Conservation (phyloP, 2,329 filamentous ascomycete genomes). For the Aspergillus felis region DNA sequence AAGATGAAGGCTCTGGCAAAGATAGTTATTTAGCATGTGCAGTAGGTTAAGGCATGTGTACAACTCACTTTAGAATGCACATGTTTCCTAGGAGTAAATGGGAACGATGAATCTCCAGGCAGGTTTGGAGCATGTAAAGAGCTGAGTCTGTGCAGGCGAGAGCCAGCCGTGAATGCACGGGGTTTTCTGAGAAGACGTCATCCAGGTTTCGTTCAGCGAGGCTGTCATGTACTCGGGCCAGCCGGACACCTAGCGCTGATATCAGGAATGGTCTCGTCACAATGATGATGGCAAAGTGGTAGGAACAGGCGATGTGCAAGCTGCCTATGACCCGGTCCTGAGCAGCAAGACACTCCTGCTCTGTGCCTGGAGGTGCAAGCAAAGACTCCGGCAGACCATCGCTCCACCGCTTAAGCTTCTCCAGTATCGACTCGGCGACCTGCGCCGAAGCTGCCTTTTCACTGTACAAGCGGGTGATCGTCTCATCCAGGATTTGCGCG, state of each 20-base stretch:
- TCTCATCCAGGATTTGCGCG: conserved; percentile 44
- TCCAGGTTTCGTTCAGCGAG: conserved; percentile 16
- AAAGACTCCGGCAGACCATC: conserved; percentile 39
- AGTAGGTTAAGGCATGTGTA: background rate
- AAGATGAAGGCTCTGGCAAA: conserved; percentile 50
- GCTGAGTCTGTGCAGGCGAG: conserved; percentile 55
- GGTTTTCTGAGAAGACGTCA: conserved; percentile 22
- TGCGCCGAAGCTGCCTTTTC: conserved; percentile 30
- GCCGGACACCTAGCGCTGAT: conserved; percentile 42
- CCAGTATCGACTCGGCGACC: conserved; percentile 39
- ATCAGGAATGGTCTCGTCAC: conserved; percentile 56
- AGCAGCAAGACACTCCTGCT: conserved; percentile 14
- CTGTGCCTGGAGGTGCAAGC: conserved; percentile 16
- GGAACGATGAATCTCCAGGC: conserved; percentile 45
- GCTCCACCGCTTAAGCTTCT: conserved; percentile 46
- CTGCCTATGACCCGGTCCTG: conserved; percentile 45
- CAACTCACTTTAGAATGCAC: conserved; percentile 55
- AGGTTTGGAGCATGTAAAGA: conserved; percentile 53
- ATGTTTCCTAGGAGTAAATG: conserved; percentile 51
- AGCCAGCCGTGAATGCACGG: conserved; percentile 40
- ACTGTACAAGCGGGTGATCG: conserved; percentile 42
- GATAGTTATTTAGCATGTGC: background rate
- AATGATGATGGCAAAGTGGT: conserved; percentile 58
- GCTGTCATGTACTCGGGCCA: conserved; percentile 22
- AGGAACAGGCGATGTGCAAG: conserved; percentile 54